Evolutionary conservation across 225 moss, liverwort and hornwort genomes (phyloP), one percentile per base, ranked within the genome.

Genomic region (Physcomitrellopsis africana): DNA sequence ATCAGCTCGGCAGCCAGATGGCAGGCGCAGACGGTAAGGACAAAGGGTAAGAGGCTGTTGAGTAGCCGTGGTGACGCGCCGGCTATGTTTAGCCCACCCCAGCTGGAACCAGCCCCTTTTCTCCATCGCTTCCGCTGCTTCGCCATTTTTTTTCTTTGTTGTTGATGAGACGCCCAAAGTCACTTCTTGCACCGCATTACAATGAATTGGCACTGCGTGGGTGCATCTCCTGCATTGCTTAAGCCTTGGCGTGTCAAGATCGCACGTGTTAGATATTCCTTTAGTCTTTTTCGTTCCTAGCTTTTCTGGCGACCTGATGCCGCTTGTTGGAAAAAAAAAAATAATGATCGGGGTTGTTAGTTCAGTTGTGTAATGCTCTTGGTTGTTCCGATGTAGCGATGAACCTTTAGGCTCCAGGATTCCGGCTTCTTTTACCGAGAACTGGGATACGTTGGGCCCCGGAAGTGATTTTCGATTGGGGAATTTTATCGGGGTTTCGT

Each of bases 51-150:
- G 9, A 65, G 26, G 24, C 76, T 79, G 14, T 3, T 1, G 27
- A 3, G 54, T 49, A 74, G 69, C n/a, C 11, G 44, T 4, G 11
- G 43, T 14, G 37, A 3, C 3, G 69, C n/a, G 54, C 0, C 26
- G 32, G 24, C 84, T 77, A 81, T 70, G 10, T 81, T 81, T 84
- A 70, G 80, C 42, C 69, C 32, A 0, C 22, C 47, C 17, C 51
- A 65, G 48, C 73, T 76, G 68, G 46, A 68, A n/a, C 24, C 37
- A 29, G 68, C 29, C 47, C 24, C 5, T 11, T 61, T 79, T 56
- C 58, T 29, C 43, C 77, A 29, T 63, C 68, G 18, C 68, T 0
- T 42, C 0, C 7, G 18, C 65, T 4, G 12, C 7, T 72, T 48
- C 52, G 24, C 52, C 1, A 11, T 64, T 56, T 56, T 2, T 45